Evolutionary conservation across 352 stramenopile species (phyloP), one percentile per base, ranked within the genome.

Genomic region (Phytophthora pinifolia): DNA sequence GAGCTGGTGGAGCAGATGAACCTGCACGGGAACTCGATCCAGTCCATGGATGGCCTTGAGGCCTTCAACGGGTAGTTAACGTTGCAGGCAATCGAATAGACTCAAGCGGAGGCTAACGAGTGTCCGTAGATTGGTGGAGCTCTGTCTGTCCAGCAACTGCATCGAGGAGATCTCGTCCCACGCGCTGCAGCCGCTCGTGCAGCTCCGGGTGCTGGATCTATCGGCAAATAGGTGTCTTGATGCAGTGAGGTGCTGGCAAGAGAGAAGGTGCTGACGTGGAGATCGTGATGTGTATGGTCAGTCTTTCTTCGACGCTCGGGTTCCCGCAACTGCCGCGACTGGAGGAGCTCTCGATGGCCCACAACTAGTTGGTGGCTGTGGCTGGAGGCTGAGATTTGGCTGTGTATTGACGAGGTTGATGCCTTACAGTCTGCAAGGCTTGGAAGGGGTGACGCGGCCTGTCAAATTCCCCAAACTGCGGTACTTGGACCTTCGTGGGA

Each of bases 81-180:
- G 2, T 27, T 27, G 5, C 9, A 8, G 8, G 2, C 3, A 17
- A 20, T 18, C 44, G 9, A 15, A 9, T 6, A 4, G 9, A 47
- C 13, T 46, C 15, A 35, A 31, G 12, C 1, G 8, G 14, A 35
- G 52, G 6, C 25, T 55, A 35, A 20, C 49, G 5, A 32, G 3
- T 45, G n/a, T 10, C 17, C 9, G 44, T 44, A 82, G 67, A 30
- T 54, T 93, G 8, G 59, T 74, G 9, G 83, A 93, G 52, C 70
- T 92, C 15, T 94, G 79, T 62, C 64, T 94, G n/a, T 91, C 82
- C 1, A 91, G 81, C 52, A 92, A 91, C 48, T 76, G 45, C 47
- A 83, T 93, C n/a, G 64, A 91, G 70, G 77, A 86, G 31, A 62
- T 88, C n/a, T 77, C 72, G 10, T 87, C 86, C 38, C 59, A 78